phyloP scores from a whole-genome alignment of 371 early-diverging fungal species.

The Rhizopus sp. region DNA sequence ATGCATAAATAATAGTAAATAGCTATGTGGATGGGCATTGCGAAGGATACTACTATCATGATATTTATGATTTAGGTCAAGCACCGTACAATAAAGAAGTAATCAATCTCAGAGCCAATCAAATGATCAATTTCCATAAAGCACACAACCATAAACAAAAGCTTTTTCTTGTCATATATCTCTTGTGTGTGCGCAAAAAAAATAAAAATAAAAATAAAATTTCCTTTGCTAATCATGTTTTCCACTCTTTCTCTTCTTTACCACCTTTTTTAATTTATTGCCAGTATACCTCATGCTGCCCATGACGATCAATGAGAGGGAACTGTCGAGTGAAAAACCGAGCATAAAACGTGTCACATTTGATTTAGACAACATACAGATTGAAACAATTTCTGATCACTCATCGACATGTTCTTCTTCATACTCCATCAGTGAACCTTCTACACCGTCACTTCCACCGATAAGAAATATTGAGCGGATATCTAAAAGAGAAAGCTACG shows the following conservation, averaged over 20 bases:
- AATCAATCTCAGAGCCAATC: too few relatives aligned
- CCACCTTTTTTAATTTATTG: not conserved
- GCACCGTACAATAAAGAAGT: too few relatives aligned
- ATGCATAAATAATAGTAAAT: too few relatives aligned
- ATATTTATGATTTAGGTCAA: too few relatives aligned
- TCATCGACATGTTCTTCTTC: conserved; percentile 11
- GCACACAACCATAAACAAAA: not conserved
- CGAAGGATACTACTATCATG: too few relatives aligned
- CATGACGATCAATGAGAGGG: conserved; percentile 4
- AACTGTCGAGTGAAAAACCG: not conserved
- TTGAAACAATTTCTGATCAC: conserved; percentile 17
- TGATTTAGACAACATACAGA: conserved; percentile 16
- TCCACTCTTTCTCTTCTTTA: not conserved
- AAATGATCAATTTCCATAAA: too few relatives aligned
- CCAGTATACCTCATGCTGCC: not conserved
- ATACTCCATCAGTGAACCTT: not conserved
- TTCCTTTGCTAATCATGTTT: conserved; percentile 1
- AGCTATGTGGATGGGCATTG: too few relatives aligned
- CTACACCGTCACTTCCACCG: not conserved
- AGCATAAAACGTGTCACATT: conserved; percentile 22
- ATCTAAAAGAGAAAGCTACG: conserved; percentile 19
- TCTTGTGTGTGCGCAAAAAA: not conserved
- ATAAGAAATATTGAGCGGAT: conserved; percentile 12
- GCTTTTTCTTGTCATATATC: not conserved
- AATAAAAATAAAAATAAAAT: too few relatives aligned